Percentiles rank a stretch among this genome's conserved stretches.
Evolutionary conservation across 441 rosid genomes (phyloP).

Genomic region (Manihot esculenta): DNA sequence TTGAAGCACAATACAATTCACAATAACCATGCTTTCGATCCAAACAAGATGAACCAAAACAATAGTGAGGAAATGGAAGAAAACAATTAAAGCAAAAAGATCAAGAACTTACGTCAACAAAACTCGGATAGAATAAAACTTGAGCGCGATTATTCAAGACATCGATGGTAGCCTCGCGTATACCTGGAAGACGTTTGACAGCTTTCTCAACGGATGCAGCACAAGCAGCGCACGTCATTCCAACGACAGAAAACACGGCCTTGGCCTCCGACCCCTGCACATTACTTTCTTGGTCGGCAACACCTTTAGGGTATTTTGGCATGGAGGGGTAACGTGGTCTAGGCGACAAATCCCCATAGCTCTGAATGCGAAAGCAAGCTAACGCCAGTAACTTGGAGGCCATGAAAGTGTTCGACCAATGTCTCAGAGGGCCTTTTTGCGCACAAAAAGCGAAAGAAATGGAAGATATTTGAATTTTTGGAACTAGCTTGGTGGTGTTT

Average conservation of each 20-base stretch:
- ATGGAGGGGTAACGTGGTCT: slow-evolving; percentile 61
- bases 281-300: slow-evolving; percentile 32
- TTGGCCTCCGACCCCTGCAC: slow-evolving; percentile 39
- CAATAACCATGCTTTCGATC: too few relatives aligned
- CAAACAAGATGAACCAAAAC: background rate
- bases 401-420: slow-evolving; percentile 32
- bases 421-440: background rate
- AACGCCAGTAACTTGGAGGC: slow-evolving; percentile 63
- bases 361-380: slow-evolving; percentile 58
- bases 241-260: slow-evolving; percentile 52
- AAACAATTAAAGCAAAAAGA: background rate
- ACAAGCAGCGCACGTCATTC: slow-evolving; percentile 83
- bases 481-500: too few relatives aligned
- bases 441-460: too few relatives aligned
- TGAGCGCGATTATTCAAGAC: slow-evolving; percentile 63
- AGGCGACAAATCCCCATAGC: slow-evolving; percentile 42
- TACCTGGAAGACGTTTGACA: slow-evolving; percentile 69
- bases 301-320: slow-evolving; percentile 65
- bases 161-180: slow-evolving; percentile 65
- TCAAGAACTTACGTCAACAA: slow-evolving; percentile 46
- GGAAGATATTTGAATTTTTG: too few relatives aligned
- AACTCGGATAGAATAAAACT: slow-evolving; percentile 53
- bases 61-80: background rate
- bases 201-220: slow-evolving; percentile 87
- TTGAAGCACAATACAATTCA: slow-evolving; percentile 7